Evolutionary conservation across 257 asterid species (phyloP).

Genomic region (Scutellaria galericulata): DNA sequence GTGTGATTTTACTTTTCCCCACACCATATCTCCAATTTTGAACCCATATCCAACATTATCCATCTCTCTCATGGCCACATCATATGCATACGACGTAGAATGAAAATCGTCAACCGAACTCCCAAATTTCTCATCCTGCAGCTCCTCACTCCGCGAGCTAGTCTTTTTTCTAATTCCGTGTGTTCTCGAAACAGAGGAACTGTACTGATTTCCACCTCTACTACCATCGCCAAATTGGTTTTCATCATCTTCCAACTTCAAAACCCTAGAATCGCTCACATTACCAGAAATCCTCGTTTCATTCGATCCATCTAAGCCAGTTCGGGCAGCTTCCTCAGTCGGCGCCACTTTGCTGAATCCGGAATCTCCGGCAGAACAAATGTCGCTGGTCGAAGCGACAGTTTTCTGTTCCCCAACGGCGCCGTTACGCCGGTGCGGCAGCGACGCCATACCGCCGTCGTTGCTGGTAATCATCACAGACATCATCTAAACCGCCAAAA

Average conservation of each 20-base stretch:
- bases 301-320: constrained; percentile 25
- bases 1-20: constrained; percentile 99
- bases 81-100: constrained; percentile 63
- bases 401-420: constrained; percentile 10
- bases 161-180: constrained; percentile 4
- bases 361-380: constrained; percentile 11
- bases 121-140: background rate
- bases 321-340: constrained; percentile 32
- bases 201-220: constrained; percentile 20
- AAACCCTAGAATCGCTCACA: constrained; percentile 31
- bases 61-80: constrained; percentile 53
- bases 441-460: constrained; percentile 34
- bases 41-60: constrained; percentile 67
- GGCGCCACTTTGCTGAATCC: constrained; percentile 17
- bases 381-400: constrained; percentile 21
- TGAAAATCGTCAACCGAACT: constrained; percentile 30
- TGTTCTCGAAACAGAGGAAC: constrained; percentile 24
- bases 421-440: constrained; percentile 17
- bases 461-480: constrained; percentile 27
- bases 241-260: constrained; percentile 22
- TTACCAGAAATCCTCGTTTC: constrained; percentile 26
- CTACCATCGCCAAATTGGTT: background rate
- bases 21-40: constrained; percentile 93
- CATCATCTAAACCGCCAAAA: constrained; percentile 33
- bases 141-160: constrained; percentile 18